phyloP scores from a whole-genome alignment of 1,284 basidiomycete genomes.

The Marasmius sp. region DNA sequence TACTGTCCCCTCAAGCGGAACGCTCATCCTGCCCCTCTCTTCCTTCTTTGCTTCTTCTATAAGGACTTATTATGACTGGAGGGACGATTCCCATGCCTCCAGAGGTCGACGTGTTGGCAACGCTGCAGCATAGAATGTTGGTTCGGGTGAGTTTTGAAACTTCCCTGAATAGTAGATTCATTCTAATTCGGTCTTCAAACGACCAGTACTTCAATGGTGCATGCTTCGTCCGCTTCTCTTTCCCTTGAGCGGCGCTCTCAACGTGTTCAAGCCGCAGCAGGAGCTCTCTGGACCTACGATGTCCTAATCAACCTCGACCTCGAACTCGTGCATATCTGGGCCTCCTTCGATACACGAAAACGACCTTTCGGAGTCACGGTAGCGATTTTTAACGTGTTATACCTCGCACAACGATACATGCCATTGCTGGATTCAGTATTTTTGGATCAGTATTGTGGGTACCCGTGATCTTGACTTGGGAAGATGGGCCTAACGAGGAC shows the following conservation, averaged over 20 bases:
- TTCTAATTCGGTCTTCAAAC: background rate
- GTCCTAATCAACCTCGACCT: background rate
- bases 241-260: background rate
- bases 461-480: background rate
- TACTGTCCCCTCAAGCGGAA: no score
- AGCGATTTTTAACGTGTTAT: background rate
- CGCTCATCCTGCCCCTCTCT: no score
- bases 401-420: background rate
- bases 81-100: background rate
- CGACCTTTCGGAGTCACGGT: background rate
- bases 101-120: background rate
- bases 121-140: background rate
- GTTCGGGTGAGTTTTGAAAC: background rate
- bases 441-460: background rate
- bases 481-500: background rate
- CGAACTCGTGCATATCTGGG: background rate
- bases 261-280: background rate
- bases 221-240: background rate
- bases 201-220: background rate
- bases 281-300: background rate
- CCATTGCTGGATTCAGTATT: background rate
- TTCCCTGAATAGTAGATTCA: background rate
- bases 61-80: no score
- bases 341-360: background rate
- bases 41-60: no score